These are phyloP conservation scores for Chara braunii DNA, from an alignment of 139 green algal genomes.

Conservation along the genomic window DNA sequence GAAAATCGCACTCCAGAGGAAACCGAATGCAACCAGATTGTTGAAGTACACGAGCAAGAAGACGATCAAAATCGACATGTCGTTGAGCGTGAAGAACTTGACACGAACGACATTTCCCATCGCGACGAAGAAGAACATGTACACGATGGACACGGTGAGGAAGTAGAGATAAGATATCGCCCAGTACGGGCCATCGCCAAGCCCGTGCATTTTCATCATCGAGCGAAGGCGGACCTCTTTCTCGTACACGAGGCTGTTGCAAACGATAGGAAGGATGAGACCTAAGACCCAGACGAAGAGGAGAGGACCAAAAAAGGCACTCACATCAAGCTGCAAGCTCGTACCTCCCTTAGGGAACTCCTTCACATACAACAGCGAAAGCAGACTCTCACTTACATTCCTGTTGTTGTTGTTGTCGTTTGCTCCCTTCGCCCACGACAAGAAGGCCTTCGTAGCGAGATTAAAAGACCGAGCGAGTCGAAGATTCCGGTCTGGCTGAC, in stretches of 20 bases:
- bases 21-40: constrained; percentile 71
- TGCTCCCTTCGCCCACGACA: no score
- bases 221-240: constrained; percentile 73
- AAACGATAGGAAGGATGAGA: constrained; percentile 50
- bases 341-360: constrained; percentile 59
- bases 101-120: constrained; percentile 42
- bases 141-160: constrained; percentile 57
- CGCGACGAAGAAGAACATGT: constrained; percentile 71
- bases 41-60: constrained; percentile 82
- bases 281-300: constrained; percentile 76
- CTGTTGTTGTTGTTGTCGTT: no score
- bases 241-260: constrained; percentile 55
- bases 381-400: no score
- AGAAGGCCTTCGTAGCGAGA: no score
- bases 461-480: no score
- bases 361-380: constrained; percentile 40
- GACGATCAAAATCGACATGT: constrained; percentile 59
- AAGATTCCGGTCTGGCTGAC: no score
- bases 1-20: constrained; percentile 50
- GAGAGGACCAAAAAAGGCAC: constrained; percentile 67
- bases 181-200: constrained; percentile 41
- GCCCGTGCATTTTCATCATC: constrained; percentile 94
- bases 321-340: constrained; percentile 62
- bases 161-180: constrained; percentile 46
- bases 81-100: constrained; percentile 71